A percentile compares a stretch with the other conserved stretches of the same genome.
Conservation (phyloP, 176 grass and related monocot genomes). For the Eremochloa ophiuroides region DNA sequence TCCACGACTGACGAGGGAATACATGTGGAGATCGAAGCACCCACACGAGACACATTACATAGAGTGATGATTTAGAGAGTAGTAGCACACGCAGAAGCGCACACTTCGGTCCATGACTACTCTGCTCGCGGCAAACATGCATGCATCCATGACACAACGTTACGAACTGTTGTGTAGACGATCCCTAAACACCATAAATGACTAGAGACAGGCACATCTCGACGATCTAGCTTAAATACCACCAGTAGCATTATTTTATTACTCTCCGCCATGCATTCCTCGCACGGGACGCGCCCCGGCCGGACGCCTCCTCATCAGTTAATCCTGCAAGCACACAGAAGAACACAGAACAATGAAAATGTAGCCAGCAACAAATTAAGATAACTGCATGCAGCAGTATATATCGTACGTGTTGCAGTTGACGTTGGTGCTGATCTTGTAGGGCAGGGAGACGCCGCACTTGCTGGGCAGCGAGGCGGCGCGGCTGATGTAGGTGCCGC, state of each 20-base stretch:
- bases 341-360: no score
- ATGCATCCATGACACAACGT: background rate
- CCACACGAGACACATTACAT: background rate
- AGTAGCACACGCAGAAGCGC: background rate
- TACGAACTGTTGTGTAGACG: background rate
- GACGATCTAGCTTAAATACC: background rate
- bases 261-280: background rate
- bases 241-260: conserved; percentile 16
- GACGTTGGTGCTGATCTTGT: conserved; percentile 48
- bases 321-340: no score
- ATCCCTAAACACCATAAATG: conserved; percentile 11
- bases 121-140: background rate
- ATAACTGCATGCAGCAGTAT: no score
- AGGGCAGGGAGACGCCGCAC: conserved; percentile 43
- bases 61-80: background rate
- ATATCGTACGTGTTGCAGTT: conserved; percentile 59
- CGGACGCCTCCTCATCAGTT: background rate
- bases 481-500: conserved; percentile 21
- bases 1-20: background rate
- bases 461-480: conserved; percentile 38
- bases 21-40: background rate
- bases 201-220: conserved; percentile 9
- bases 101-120: background rate
- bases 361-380: no score
- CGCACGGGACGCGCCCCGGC: background rate